A percentile compares a stretch with the other conserved stretches of the same genome.
These are phyloP conservation scores for Aspergillus caelatus DNA, from an alignment of 2,329 filamentous ascomycete genomes.

Conservation along the genomic window DNA sequence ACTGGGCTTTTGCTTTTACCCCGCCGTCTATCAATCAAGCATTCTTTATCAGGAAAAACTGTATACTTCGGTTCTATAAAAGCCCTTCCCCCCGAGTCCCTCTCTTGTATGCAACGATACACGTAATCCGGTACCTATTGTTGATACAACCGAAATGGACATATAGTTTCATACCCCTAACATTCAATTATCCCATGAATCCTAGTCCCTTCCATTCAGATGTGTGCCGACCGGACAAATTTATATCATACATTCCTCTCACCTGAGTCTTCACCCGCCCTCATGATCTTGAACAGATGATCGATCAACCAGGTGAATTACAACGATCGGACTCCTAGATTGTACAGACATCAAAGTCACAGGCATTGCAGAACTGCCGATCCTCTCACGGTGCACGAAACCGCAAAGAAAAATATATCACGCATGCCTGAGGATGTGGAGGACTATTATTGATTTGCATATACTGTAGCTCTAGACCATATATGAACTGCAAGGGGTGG, in stretches of 20 bases:
- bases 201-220: neutral
- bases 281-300: slow-evolving; percentile 2
- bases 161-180: neutral
- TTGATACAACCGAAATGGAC: neutral
- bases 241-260: neutral
- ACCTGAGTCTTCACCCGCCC: neutral
- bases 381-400: neutral
- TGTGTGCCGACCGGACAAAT: neutral
- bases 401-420: neutral
- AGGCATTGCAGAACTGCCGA: neutral
- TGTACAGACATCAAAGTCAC: neutral
- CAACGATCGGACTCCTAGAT: neutral
- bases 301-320: neutral
- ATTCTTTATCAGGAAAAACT: neutral
- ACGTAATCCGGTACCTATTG: neutral
- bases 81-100: neutral
- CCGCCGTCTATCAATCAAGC: slow-evolving; percentile 16
- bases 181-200: neutral
- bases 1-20: slow-evolving; percentile 15
- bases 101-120: neutral
- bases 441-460: neutral
- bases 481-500: neutral
- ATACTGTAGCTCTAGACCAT: neutral
- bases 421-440: neutral
- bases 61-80: neutral